Percentiles rank a stretch among this genome's conserved stretches.
phyloP scores from a whole-genome alignment of 257 asterid species.

The Thymus mandschuricus region DNA sequence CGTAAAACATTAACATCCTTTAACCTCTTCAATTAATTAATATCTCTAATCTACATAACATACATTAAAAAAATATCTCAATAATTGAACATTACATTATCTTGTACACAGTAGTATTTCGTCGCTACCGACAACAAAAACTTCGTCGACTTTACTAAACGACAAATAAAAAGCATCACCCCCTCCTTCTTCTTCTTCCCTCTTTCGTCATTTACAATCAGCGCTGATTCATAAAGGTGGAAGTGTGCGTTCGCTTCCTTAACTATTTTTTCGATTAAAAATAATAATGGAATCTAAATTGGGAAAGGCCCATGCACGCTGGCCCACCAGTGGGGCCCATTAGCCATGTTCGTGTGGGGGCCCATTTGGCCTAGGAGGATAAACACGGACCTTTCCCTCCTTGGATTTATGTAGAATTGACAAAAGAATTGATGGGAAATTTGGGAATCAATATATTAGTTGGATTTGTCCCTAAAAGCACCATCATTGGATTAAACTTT shows the following conservation, averaged over 20 bases:
- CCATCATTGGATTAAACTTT: background rate
- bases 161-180: background rate
- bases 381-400: background rate
- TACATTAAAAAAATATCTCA: no score
- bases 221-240: constrained; percentile 9
- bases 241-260: background rate
- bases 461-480: background rate
- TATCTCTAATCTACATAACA: background rate
- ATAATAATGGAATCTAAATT: no score
- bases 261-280: background rate
- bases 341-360: constrained; percentile 10
- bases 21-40: no score
- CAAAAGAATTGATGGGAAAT: background rate
- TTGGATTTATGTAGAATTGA: background rate
- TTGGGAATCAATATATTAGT: background rate
- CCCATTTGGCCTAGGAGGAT: background rate
- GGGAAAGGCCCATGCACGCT: background rate
- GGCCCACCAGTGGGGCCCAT: background rate
- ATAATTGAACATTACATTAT: no score
- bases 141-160: background rate
- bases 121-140: background rate
- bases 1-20: background rate
- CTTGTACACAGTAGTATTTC: no score
- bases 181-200: background rate
- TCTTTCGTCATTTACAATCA: background rate